phyloP scores from a whole-genome alignment of 1,284 basidiomycete species.

The Irpex lacteus region DNA sequence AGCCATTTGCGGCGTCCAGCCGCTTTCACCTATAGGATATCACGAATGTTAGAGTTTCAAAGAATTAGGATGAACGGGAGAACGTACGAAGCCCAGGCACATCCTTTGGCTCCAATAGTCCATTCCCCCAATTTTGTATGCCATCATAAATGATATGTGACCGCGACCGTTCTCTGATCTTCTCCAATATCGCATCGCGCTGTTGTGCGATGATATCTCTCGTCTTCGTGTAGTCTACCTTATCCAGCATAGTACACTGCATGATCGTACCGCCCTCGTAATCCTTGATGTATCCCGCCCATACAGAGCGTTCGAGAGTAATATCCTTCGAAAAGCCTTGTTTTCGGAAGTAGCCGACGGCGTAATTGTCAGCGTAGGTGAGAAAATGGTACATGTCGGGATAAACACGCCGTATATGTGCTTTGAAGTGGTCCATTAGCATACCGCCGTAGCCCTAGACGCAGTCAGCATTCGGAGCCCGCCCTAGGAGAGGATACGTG shows the following conservation, averaged over 20 bases:
- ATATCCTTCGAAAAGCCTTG: constrained; percentile 99
- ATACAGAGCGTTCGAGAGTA: constrained; percentile 82
- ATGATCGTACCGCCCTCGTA: constrained; percentile 99
- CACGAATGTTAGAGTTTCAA: too few species aligned
- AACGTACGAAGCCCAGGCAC: constrained; percentile 81
- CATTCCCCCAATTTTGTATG: constrained; percentile 60
- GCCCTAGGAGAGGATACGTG: constrained; percentile 1
- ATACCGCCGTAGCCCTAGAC: constrained; percentile 93
- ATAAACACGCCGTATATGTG: constrained; percentile 81
- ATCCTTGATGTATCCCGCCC: constrained; percentile 99
- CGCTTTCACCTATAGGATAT: constrained; percentile 91
- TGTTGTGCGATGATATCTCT: constrained; percentile 78
- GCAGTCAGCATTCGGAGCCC: constrained; percentile 6
- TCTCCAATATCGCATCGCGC: constrained; percentile 85
- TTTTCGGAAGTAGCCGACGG: constrained; percentile 99
- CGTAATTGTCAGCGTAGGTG: constrained; percentile 99
- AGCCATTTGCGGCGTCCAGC: constrained; percentile 90
- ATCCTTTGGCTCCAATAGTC: constrained; percentile 62
- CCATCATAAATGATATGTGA: constrained; percentile 89
- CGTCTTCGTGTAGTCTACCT: constrained; percentile 89
- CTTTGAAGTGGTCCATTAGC: constrained; percentile 99
- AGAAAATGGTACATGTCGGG: constrained; percentile 91
- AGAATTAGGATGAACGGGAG: too few species aligned
- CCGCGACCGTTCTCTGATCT: constrained; percentile 86
- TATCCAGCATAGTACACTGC: constrained; percentile 94